Base-by-base conservation (phyloP, 2,329 filamentous ascomycete species). In the Dendrostoma leiphaemia region DNA sequence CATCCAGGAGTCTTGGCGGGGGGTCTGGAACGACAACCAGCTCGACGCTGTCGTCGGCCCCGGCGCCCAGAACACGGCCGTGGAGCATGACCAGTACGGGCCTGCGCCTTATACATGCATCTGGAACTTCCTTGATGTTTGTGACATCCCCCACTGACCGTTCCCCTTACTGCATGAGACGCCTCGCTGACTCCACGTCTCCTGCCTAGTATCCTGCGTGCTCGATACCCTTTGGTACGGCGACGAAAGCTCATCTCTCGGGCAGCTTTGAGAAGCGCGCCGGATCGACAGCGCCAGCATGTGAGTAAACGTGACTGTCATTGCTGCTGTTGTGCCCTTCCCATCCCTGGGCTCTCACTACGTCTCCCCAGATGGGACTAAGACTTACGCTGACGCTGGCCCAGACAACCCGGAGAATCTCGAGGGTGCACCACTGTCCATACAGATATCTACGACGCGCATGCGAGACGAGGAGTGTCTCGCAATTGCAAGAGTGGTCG, bases 391-490 rank as follows among this genome's bases (percentile, higher is more conserved):
- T n/a, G n/a, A n/a, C n/a, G n/a, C n/a, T n/a, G n/a, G n/a, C n/a
- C 21, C 23, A 58, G 57, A 59, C 19, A 37, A 51, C 3, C 50
- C 55, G 10, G 48, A 41, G 6, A 52, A 35, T 6, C 34, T 60
- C 8, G 48, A 59, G 13, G 58, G 53, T 10, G 58, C 55, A 3
- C 59, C 59, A 3, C 55, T 51, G 6, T 43, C 59, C 10, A 45
- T 60, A 4, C 59, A 61, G 34, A 21, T 61, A 2, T 53, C 56
- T 19, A 60, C 59, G 2, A 58, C 48, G 6, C 34, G 37, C 15
- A 58, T 61, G 59, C 55, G 59, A 5, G 55, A 61, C 21, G 59
- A 61, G 15, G 58, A 61, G 32, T 60, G 58, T 38, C 37, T 61
- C 19, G 58, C 51, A 1, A 48, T 61, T 29, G 58, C 55, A 7